Evolutionary conservation across 441 rosid genomes (phyloP).

Genomic region (Eruca vesicaria): DNA sequence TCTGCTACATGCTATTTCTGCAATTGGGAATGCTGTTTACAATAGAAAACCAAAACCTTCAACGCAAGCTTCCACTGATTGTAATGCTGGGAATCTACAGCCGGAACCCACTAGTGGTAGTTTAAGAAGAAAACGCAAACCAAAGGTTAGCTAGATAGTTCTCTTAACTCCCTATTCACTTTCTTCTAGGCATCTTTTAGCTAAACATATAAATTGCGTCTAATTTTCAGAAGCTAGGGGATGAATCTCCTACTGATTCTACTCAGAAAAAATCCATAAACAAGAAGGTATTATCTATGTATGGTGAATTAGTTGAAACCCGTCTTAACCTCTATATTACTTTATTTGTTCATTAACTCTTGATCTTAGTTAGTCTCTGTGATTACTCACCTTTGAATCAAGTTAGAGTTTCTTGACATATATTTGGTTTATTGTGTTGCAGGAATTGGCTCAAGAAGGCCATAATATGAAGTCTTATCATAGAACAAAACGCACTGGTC

Average conservation of each 20-base stretch:
- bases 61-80: slow-evolving; percentile 37
- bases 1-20: slow-evolving; percentile 29
- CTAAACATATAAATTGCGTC: slow-evolving; percentile 4
- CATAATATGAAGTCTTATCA: slow-evolving; percentile 27
- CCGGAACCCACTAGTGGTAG: slow-evolving; percentile 39
- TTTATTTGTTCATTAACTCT: background rate
- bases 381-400: slow-evolving; percentile 7
- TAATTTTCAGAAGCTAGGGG: slow-evolving; percentile 44
- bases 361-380: background rate
- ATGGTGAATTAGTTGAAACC: background rate
- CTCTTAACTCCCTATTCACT: background rate
- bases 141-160: slow-evolving; percentile 44
- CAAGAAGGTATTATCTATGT: slow-evolving; percentile 47
- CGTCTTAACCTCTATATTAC: background rate
- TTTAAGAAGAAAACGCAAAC: slow-evolving; percentile 59
- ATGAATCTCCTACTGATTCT: slow-evolving; percentile 40
- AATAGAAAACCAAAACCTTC: slow-evolving; percentile 52
- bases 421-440: slow-evolving; percentile 12
- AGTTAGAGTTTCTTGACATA: background rate
- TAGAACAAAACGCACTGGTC: slow-evolving; percentile 49
- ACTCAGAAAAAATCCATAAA: slow-evolving; percentile 35
- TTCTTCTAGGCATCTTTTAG: slow-evolving; percentile 14
- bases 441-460: slow-evolving; percentile 56
- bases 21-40: slow-evolving; percentile 38
- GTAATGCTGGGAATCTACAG: slow-evolving; percentile 44